Conservation (phyloP, 1,139 yeast species). For the Taiozyma sp. region DNA sequence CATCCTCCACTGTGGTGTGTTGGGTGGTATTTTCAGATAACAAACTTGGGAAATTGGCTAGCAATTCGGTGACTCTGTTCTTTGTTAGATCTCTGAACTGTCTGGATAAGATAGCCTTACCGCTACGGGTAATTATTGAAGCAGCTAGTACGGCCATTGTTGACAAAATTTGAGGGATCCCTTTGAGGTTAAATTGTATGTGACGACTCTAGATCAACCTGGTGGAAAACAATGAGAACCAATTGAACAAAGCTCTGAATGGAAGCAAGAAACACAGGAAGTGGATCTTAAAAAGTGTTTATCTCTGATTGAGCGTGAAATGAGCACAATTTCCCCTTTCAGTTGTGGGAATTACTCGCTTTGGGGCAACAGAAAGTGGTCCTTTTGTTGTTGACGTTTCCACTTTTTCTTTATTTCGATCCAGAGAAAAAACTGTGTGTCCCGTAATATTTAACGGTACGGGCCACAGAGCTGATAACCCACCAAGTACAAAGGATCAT, state of each 20-base stretch:
- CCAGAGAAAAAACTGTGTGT: not conserved
- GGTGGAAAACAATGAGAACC: not conserved
- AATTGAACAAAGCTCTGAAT: not conserved
- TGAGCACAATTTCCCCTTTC: not conserved
- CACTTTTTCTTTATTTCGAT: slow-evolving; percentile 1
- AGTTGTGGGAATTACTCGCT: not conserved
- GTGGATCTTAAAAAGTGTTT: not conserved
- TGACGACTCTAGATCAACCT: not conserved
- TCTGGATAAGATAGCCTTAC: slow-evolving; percentile 88
- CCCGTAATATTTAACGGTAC: not conserved
- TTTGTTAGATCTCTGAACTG: slow-evolving; percentile 84
- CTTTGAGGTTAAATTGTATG: not conserved
- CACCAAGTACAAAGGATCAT: not conserved
- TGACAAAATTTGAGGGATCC: not conserved
- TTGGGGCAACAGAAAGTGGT: not conserved
- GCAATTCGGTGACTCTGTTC: slow-evolving; percentile 80
- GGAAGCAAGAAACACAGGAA: not conserved
- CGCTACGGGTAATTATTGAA: slow-evolving; percentile 91
- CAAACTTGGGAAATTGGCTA: slow-evolving; percentile 82
- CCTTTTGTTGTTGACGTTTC: slow-evolving; percentile 17
- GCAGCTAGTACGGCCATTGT: slow-evolving; percentile 80
- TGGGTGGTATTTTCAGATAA: slow-evolving; percentile 68
- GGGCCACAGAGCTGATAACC: not conserved
- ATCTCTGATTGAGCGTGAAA: not conserved
- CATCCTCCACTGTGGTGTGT: slow-evolving; percentile 94